phyloP scores from a whole-genome alignment of 495 filamentous ascomycete genomes.

The Chaetomidium leptoderma region DNA sequence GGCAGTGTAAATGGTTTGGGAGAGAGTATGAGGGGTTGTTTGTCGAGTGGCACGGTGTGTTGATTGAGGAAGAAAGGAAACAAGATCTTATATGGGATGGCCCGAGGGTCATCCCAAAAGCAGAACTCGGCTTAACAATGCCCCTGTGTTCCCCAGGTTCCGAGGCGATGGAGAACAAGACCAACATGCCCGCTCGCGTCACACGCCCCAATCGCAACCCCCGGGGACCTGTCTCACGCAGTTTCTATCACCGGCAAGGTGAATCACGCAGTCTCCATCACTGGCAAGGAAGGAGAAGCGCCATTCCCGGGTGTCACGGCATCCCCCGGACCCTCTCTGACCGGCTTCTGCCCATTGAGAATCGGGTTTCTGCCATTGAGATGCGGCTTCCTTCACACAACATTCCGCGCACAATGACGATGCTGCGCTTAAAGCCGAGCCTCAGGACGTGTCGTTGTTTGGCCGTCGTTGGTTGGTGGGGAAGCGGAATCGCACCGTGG shows the following conservation, averaged over 20 bases:
- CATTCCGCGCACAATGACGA: conserved; percentile 8
- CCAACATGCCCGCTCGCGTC: conserved; percentile 6
- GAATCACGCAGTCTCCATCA: no score
- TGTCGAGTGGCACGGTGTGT: neutral
- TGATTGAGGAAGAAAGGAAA: conserved; percentile 3
- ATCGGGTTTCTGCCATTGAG: conserved; percentile 1
- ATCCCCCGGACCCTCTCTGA: neutral
- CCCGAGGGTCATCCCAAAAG: neutral
- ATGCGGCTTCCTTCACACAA: neutral
- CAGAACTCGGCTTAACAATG: conserved; percentile 25
- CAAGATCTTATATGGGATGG: conserved; percentile 16
- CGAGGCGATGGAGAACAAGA: conserved; percentile 5
- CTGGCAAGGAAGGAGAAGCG: no score
- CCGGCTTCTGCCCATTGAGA: neutral
- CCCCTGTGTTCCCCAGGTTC: conserved; percentile 12
- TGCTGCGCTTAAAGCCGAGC: conserved; percentile 23
- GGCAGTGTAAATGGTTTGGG: neutral
- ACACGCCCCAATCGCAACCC: conserved; percentile 7
- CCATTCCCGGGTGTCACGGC: neutral
- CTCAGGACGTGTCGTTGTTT: neutral
- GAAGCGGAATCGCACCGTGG: conserved; percentile 31
- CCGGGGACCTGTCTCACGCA: no score
- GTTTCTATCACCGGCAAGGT: no score
- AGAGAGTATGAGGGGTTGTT: neutral
- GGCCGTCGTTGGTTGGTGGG: conserved; percentile 14